Evolutionary conservation across 2,329 filamentous ascomycete genomes (phyloP).

Genomic region (Fusarium graminum): DNA sequence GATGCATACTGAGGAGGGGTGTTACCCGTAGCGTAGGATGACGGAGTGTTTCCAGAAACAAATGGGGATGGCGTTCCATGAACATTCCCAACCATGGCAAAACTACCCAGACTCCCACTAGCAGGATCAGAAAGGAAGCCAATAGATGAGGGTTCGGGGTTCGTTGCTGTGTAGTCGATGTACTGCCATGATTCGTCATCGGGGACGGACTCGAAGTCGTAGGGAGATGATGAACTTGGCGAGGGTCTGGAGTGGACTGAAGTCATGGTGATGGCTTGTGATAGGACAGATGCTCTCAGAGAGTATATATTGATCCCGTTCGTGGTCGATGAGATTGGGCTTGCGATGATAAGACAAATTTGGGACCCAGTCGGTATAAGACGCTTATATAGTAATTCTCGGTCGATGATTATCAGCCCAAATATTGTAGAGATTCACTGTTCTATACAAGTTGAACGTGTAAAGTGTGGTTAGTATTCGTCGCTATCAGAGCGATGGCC

Average conservation of each 20-base stretch:
- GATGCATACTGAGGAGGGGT: slow-evolving; percentile 37
- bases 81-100: slow-evolving; percentile 60
- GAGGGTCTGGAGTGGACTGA: slow-evolving; percentile 58
- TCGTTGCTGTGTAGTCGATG: slow-evolving; percentile 54
- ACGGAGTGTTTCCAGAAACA: slow-evolving; percentile 20
- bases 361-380: background rate
- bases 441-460: background rate
- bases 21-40: slow-evolving; percentile 38
- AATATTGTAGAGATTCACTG: background rate
- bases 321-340: background rate
- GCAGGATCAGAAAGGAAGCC: slow-evolving; percentile 65
- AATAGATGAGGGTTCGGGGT: slow-evolving; percentile 55
- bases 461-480: slow-evolving; percentile 15
- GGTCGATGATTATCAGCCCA: background rate
- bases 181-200: slow-evolving; percentile 63
- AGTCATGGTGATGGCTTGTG: slow-evolving; percentile 48
- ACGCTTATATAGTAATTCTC: slow-evolving; percentile 4
- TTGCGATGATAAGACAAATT: background rate
- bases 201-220: slow-evolving; percentile 56
- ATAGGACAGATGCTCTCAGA: background rate
- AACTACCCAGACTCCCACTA: slow-evolving; percentile 65
- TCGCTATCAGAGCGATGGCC: slow-evolving; percentile 12
- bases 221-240: slow-evolving; percentile 55
- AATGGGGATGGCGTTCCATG: slow-evolving; percentile 38
- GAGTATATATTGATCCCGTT: slow-evolving; percentile 5